A percentile compares a stretch with the other conserved stretches of the same genome.
phyloP scores from a whole-genome alignment of 768 basidiomycete species.

The Rhodotorula diobovata region DNA sequence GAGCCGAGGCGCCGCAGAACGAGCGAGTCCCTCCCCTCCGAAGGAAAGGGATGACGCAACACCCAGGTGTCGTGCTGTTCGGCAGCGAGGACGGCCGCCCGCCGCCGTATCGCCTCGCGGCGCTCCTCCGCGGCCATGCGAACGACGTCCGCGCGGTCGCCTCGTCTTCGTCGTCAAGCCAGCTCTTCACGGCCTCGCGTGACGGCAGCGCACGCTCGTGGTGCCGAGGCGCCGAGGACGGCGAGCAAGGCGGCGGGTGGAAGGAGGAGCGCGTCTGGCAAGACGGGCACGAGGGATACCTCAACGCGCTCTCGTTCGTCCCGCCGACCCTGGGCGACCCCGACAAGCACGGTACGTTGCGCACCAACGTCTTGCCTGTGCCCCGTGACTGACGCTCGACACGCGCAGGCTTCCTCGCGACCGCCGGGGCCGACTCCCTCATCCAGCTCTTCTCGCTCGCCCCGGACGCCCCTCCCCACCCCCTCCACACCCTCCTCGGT shows the following conservation, averaged over 20 bases:
- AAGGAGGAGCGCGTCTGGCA: not conserved
- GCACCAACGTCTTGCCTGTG: no score
- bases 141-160: conserved; percentile 30
- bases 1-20: no score
- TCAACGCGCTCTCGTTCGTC: conserved; percentile 4
- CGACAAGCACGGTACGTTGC: not conserved
- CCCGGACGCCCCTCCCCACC: conserved; percentile 53
- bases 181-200: conserved; percentile 16
- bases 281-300: conserved; percentile 7
- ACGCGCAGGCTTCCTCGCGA: conserved; percentile 66
- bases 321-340: not conserved
- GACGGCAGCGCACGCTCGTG: conserved; percentile 25
- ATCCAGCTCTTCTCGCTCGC: conserved; percentile 73
- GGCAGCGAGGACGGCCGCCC: not conserved
- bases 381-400: not conserved
- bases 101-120: conserved; percentile 3
- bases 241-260: not conserved
- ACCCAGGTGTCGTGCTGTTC: no score
- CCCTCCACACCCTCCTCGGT: conserved; percentile 73
- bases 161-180: not conserved
- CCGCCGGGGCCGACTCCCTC: conserved; percentile 80
- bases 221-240: not conserved
- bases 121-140: conserved; percentile 18
- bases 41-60: not conserved
- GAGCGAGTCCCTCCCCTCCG: no score